Conservation (phyloP, 805 yeast genomes). For the Sugiyamaella valdiviana region DNA sequence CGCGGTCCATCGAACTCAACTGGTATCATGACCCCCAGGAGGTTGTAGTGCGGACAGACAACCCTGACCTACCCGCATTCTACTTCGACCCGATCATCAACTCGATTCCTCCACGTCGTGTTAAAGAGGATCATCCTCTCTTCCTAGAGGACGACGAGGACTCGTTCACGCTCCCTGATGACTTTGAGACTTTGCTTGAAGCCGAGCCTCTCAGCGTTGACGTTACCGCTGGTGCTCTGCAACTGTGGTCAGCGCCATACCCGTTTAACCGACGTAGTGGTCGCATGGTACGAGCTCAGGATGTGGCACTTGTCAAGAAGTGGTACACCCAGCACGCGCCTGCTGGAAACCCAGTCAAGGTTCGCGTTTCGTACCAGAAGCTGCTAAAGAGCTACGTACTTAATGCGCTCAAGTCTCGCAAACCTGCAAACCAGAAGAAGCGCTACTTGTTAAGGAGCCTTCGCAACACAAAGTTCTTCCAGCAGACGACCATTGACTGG, state of each 20-base stretch:
- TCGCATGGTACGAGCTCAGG: constrained; percentile 72
- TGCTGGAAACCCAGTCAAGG: constrained; percentile 60
- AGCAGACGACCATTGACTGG: constrained; percentile 92
- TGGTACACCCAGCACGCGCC: constrained; percentile 74
- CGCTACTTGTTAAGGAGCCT: constrained; percentile 58
- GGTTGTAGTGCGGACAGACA: constrained; percentile 44
- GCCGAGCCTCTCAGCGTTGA: constrained; percentile 42
- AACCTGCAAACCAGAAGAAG: constrained; percentile 43
- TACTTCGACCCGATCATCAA: constrained; percentile 47
- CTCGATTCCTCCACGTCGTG: constrained; percentile 41
- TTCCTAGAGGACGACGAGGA: constrained; percentile 31
- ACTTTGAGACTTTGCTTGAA: constrained; percentile 31
- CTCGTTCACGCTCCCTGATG: constrained; percentile 38
- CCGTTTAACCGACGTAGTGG: constrained; percentile 82
- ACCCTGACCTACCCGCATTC: constrained; percentile 51
- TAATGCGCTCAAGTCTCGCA: constrained; percentile 56
- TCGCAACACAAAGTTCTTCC: constrained; percentile 78
- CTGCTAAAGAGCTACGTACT: constrained; percentile 69
- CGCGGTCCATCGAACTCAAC: constrained; percentile 54
- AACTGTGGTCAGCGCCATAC: constrained; percentile 71
- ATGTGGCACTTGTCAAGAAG: constrained; percentile 73
- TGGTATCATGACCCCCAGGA: constrained; percentile 60
- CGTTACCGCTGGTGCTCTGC: constrained; percentile 48
- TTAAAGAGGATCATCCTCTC: constrained; percentile 15
- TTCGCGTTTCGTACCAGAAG: constrained; percentile 82